These are phyloP conservation scores for Byssochlamys sp. DNA, from an alignment of 2,329 filamentous ascomycete genomes.

Conservation along the genomic window DNA sequence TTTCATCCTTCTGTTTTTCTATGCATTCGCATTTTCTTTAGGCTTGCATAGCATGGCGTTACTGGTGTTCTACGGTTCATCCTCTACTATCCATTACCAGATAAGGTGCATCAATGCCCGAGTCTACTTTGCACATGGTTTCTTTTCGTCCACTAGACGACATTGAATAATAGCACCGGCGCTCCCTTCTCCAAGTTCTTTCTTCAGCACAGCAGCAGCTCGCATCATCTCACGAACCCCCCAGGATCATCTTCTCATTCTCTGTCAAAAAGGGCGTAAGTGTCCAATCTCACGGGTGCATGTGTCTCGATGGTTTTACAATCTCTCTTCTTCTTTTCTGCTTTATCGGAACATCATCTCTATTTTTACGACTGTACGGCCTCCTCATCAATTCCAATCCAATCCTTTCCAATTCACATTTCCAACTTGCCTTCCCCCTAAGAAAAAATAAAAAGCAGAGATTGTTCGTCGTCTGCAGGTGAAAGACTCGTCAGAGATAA, in stretches of 20 bases:
- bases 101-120: not conserved
- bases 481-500: not conserved
- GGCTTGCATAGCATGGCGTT: slow-evolving; percentile 2
- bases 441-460: not conserved
- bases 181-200: not conserved
- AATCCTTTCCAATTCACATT: not conserved
- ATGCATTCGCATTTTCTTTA: not conserved
- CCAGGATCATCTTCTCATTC: not conserved
- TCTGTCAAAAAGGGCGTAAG: not conserved
- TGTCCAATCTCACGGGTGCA: not conserved
- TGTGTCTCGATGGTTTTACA: not conserved
- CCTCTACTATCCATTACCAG: not conserved
- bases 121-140: not conserved
- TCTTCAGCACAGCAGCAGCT: not conserved
- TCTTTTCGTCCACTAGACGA: not conserved
- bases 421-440: not conserved
- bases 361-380: not conserved
- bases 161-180: not conserved
- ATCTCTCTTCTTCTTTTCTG: not conserved
- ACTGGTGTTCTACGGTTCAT: not conserved
- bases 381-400: not conserved
- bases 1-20: not conserved
- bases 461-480: not conserved
- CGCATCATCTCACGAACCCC: not conserved
- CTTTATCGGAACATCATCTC: not conserved